These are phyloP conservation scores for Skeletonema grethae DNA, from an alignment of 108 stramenopile species.

Conservation along the genomic window DNA sequence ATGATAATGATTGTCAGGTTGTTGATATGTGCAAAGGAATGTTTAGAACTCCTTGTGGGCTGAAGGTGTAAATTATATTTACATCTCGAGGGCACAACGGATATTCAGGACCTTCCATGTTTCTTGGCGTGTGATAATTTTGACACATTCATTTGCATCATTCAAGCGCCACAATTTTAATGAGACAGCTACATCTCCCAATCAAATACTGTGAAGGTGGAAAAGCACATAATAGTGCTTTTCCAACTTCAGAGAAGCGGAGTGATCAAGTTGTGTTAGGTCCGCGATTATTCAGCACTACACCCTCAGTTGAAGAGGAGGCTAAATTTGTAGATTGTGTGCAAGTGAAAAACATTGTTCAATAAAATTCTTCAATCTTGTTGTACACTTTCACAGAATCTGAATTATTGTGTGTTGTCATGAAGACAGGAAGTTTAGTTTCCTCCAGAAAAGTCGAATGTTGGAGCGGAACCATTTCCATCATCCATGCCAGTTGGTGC, in stretches of 20 bases:
- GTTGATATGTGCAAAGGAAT: not conserved
- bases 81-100: conserved; percentile 6
- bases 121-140: not conserved
- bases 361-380: not conserved
- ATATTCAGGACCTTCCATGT: not conserved
- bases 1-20: not conserved
- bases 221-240: no score
- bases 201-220: not conserved
- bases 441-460: conserved; percentile 45
- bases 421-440: not conserved
- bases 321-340: conserved; percentile 6
- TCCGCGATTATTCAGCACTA: not conserved
- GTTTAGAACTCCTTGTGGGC: not conserved
- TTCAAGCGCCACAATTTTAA: not conserved
- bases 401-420: not conserved
- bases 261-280: not conserved
- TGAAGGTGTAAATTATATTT: conserved; percentile 1
- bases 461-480: conserved; percentile 21
- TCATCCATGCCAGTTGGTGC: conserved; percentile 39
- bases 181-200: not conserved
- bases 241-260: not conserved
- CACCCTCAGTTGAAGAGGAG: not conserved
- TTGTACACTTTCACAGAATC: conserved; percentile 2
- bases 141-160: not conserved
- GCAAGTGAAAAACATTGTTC: conserved; percentile 2